These are phyloP conservation scores for Penicillium sp. DNA, from an alignment of 2,329 filamentous ascomycete species.

Conservation along the genomic window DNA sequence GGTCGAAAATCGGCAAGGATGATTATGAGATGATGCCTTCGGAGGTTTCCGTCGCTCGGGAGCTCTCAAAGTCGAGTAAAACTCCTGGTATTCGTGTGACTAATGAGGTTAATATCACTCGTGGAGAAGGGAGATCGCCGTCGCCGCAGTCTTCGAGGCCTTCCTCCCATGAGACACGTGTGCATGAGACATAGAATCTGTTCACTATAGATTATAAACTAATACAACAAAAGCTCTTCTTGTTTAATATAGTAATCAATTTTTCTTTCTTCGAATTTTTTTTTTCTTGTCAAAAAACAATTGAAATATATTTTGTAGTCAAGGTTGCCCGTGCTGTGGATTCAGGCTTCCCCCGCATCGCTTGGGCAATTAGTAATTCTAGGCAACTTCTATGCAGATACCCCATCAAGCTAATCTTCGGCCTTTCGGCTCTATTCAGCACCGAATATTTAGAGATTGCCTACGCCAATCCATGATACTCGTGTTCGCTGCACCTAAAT, in stretches of 20 bases:
- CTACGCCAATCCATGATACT: background rate
- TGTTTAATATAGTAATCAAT: background rate
- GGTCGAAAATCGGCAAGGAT: conserved; percentile 20
- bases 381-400: background rate
- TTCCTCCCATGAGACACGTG: conserved; percentile 3
- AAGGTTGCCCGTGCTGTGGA: background rate
- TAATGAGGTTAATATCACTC: conserved; percentile 23
- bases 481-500: background rate
- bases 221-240: background rate
- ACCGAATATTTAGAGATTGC: background rate
- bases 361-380: background rate
- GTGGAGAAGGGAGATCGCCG: background rate
- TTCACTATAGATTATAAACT: background rate
- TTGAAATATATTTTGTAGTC: too few relatives aligned
- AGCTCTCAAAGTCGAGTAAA: conserved; percentile 2
- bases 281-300: too few relatives aligned
- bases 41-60: conserved; percentile 18
- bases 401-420: background rate
- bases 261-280: too few relatives aligned
- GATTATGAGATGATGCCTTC: conserved; percentile 31
- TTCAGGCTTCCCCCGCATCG: background rate
- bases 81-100: conserved; percentile 22
- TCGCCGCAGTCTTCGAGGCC: conserved; percentile 10
- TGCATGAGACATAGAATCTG: background rate
- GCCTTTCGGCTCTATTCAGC: background rate